A percentile compares a stretch with the other conserved stretches of the same genome.
These are phyloP conservation scores for Pseudocercospora fuligena DNA, from an alignment of 2,329 filamentous ascomycete species.

Conservation along the genomic window DNA sequence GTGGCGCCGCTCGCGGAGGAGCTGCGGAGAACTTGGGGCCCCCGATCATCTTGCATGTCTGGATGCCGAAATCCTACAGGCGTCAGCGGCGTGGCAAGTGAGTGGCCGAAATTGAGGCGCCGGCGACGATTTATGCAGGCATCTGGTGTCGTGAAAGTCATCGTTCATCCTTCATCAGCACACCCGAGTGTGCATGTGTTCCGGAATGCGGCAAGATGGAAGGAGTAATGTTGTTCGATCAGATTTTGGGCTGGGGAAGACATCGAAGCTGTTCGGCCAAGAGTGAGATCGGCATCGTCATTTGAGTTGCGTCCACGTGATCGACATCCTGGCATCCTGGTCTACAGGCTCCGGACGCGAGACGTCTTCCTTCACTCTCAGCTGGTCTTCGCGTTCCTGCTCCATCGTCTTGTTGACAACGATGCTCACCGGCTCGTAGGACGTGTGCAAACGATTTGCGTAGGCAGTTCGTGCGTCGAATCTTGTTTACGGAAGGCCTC, in stretches of 20 bases:
- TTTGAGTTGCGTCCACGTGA: no score
- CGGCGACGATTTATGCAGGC: not conserved
- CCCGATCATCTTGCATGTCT: not conserved
- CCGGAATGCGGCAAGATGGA: constrained; percentile 3
- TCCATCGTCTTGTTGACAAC: no score
- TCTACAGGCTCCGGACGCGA: no score
- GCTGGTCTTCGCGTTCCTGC: no score
- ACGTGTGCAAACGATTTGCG: not conserved
- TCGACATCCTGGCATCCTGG: no score
- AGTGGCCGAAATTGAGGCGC: not conserved
- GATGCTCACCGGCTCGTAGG: no score
- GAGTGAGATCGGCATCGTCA: not conserved
- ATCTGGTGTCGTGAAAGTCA: not conserved
- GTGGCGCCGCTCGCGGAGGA: not conserved
- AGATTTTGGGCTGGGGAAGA: not conserved
- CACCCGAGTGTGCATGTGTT: not conserved
- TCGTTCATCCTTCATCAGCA: not conserved
- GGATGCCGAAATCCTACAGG: not conserved
- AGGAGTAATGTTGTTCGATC: not conserved
- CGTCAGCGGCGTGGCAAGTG: not conserved
- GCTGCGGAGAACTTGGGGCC: constrained; percentile 9
- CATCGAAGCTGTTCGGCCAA: not conserved
- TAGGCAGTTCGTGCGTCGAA: not conserved
- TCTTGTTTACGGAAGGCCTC: not conserved
- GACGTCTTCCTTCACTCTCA: no score